Percentiles rank a stretch among this genome's conserved stretches.
These are phyloP conservation scores for Nothophaeocryptopus gaeumannii DNA, from an alignment of 2,329 filamentous ascomycete genomes.

Conservation along the genomic window DNA sequence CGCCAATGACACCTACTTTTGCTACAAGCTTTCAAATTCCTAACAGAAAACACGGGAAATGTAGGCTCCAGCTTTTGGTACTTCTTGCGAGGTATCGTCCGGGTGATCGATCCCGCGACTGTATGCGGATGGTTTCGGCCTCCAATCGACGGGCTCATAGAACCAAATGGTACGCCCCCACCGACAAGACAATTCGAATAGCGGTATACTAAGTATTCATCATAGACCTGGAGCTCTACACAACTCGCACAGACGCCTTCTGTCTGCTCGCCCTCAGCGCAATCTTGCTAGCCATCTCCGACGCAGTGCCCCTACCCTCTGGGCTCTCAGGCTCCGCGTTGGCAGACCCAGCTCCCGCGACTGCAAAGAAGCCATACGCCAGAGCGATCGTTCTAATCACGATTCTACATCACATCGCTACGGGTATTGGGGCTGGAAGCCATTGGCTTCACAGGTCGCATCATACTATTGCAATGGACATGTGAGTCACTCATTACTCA, in stretches of 20 bases:
- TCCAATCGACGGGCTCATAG: slow-evolving; percentile 25
- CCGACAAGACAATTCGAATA: too few species aligned
- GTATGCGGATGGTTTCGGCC: slow-evolving; percentile 38
- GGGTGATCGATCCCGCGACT: slow-evolving; percentile 34
- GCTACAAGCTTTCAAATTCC: neutral
- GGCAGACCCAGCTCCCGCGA: slow-evolving; percentile 12
- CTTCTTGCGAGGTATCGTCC: slow-evolving; percentile 31
- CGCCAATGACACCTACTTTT: neutral
- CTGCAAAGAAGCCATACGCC: slow-evolving; percentile 33
- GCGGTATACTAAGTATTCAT: neutral
- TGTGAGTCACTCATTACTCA: slow-evolving; percentile 21
- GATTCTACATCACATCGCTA: slow-evolving; percentile 37
- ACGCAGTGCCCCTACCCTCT: slow-evolving; percentile 31
- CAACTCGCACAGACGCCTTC: slow-evolving; percentile 37
- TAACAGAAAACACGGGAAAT: neutral
- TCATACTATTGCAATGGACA: slow-evolving; percentile 36
- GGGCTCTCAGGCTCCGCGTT: slow-evolving; percentile 23
- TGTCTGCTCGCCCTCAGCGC: slow-evolving; percentile 33
- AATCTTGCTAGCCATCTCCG: slow-evolving; percentile 33
- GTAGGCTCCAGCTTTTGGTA: slow-evolving; percentile 38
- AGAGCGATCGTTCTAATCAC: slow-evolving; percentile 33
- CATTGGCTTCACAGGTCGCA: slow-evolving; percentile 34
- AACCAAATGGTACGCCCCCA: slow-evolving; percentile 25
- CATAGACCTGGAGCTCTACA: slow-evolving; percentile 39
- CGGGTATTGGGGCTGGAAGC: slow-evolving; percentile 33